phyloP scores from a whole-genome alignment of 2,329 filamentous ascomycete species.

The Aphanoascus verrucosus region DNA sequence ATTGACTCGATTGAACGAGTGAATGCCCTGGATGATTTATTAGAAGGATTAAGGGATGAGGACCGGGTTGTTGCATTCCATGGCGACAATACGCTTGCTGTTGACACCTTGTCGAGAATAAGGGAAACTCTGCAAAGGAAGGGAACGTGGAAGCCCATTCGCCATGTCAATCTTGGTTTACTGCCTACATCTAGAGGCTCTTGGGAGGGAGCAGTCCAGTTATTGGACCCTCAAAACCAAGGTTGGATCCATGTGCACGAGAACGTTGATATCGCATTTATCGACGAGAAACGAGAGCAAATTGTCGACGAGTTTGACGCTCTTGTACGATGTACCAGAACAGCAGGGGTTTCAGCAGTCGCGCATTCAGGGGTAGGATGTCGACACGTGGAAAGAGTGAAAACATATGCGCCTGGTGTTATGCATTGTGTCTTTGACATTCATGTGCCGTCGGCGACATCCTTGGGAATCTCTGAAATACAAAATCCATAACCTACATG shows the following conservation, averaged over 20 bases:
- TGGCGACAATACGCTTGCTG: constrained; percentile 54
- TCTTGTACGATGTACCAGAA: constrained; percentile 14
- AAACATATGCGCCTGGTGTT: constrained; percentile 52
- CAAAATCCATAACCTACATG: not conserved
- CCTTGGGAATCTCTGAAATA: not conserved
- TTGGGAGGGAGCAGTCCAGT: constrained; percentile 41
- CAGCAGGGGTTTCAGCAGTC: not conserved
- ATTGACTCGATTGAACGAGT: constrained; percentile 29
- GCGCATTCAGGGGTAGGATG: constrained; percentile 18
- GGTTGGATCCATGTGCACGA: constrained; percentile 54
- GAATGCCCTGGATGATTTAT: constrained; percentile 24
- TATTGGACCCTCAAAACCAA: constrained; percentile 37
- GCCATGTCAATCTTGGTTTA: constrained; percentile 51
- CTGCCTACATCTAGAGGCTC: constrained; percentile 43
- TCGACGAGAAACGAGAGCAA: constrained; percentile 29
- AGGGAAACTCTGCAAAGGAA: constrained; percentile 24
- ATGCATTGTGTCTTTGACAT: constrained; percentile 54
- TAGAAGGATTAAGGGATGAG: constrained; percentile 25
- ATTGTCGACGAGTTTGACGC: constrained; percentile 34
- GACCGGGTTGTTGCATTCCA: constrained; percentile 54
- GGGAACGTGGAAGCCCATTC: constrained; percentile 30
- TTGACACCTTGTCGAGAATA: constrained; percentile 29
- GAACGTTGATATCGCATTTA: constrained; percentile 42
- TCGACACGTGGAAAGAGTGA: constrained; percentile 43
- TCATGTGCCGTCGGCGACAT: constrained; percentile 13